Evolutionary conservation across 805 yeast species (phyloP).

Genomic region (Lipomyces mesembrius): DNA sequence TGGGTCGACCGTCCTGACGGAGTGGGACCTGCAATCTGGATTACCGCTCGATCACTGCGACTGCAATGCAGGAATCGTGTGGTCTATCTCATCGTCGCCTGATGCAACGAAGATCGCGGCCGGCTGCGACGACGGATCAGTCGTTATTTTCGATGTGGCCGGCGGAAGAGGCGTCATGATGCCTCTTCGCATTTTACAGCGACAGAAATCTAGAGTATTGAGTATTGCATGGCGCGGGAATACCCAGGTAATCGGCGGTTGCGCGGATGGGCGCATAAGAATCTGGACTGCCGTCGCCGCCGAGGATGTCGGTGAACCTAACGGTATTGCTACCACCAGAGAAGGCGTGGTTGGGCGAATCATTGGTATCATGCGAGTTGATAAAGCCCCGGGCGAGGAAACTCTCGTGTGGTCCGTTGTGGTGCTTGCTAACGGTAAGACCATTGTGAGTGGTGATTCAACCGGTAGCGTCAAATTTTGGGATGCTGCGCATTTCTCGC

Average conservation of each 20-base stretch:
- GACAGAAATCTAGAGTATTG: slow-evolving; percentile 76
- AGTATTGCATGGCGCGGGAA: slow-evolving; percentile 75
- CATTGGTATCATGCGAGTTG: slow-evolving; percentile 87
- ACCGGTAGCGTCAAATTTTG: slow-evolving; percentile 93
- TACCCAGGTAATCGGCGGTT: slow-evolving; percentile 80
- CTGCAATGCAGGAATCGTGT: slow-evolving; percentile 89
- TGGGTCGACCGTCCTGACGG: slow-evolving; percentile 87
- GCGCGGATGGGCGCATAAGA: slow-evolving; percentile 91
- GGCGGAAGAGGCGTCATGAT: slow-evolving; percentile 87
- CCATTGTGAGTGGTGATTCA: slow-evolving; percentile 94
- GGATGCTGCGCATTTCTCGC: slow-evolving; percentile 78
- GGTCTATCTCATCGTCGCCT: slow-evolving; percentile 78
- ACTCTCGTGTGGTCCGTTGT: slow-evolving; percentile 89
- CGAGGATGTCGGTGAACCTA: slow-evolving; percentile 34
- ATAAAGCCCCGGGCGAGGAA: slow-evolving; percentile 80
- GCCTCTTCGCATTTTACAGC: slow-evolving; percentile 72
- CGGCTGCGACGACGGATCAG: slow-evolving; percentile 95
- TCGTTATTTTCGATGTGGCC: slow-evolving; percentile 78
- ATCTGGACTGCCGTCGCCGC: slow-evolving; percentile 65
- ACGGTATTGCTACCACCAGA: slow-evolving; percentile 14
- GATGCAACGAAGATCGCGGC: slow-evolving; percentile 71
- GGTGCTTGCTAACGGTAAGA: slow-evolving; percentile 64
- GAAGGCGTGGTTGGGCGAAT: slow-evolving; percentile 59
- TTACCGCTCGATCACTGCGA: slow-evolving; percentile 75
- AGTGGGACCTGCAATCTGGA: slow-evolving; percentile 84